Percentiles rank a stretch among this genome's conserved stretches.
Evolutionary conservation across 2,329 filamentous ascomycete species (phyloP).

Genomic region (Colletotrichum sojae): DNA sequence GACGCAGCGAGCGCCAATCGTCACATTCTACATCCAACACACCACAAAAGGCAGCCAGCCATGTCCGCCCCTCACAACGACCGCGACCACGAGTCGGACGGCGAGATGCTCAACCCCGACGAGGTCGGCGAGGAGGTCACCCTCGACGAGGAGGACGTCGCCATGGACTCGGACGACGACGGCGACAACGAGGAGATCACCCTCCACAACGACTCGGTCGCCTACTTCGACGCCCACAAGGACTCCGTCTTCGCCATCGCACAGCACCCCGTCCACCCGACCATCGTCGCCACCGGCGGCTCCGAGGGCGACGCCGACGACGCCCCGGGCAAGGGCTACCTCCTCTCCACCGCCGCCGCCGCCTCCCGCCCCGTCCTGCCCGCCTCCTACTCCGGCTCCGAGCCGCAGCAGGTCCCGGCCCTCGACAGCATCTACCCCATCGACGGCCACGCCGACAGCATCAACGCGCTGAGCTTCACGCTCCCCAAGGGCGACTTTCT

Average conservation of each 20-base stretch:
- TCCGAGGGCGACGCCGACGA: conserved; percentile 72
- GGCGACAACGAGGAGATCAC: conserved; percentile 79
- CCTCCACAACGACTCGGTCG: conserved; percentile 91
- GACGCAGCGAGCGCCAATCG: neutral
- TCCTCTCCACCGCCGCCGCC: conserved; percentile 82
- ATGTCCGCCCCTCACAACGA: conserved; percentile 37
- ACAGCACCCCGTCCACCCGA: conserved; percentile 85
- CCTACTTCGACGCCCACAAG: conserved; percentile 91
- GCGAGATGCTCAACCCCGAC: conserved; percentile 81
- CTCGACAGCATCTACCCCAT: conserved; percentile 79
- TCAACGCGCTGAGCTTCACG: conserved; percentile 90
- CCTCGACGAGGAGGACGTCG: conserved; percentile 73
- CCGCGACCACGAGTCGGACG: conserved; percentile 52
- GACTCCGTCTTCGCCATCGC: conserved; percentile 97
- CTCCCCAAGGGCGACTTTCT: conserved; percentile 86
- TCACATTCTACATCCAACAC: neutral
- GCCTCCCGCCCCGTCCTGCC: conserved; percentile 79
- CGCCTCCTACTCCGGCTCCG: conserved; percentile 74
- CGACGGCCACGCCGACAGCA: conserved; percentile 92
- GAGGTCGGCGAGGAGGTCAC: conserved; percentile 84
- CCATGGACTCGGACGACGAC: conserved; percentile 84
- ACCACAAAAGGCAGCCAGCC: neutral
- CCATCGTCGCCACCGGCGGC: conserved; percentile 89
- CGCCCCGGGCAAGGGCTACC: conserved; percentile 83
- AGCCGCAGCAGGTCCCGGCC: conserved; percentile 65